Evolutionary conservation across 495 filamentous ascomycete species (phyloP).

Genomic region (Aspergillus ellipticus): DNA sequence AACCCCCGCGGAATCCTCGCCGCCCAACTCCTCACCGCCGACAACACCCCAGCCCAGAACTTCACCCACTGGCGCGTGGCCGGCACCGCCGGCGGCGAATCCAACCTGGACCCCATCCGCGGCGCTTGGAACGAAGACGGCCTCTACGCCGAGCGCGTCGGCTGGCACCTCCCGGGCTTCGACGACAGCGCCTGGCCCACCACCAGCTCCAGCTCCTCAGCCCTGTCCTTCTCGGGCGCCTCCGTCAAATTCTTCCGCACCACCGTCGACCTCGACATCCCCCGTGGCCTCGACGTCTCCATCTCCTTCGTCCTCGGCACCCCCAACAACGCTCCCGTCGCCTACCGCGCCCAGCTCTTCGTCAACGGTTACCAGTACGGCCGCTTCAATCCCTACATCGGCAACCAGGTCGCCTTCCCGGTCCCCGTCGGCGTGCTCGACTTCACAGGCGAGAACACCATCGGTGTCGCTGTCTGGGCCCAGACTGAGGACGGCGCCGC

Average conservation of each 20-base stretch:
- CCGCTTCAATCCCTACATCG: conserved; percentile 47
- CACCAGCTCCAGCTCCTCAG: conserved; percentile 2
- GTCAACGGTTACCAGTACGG: conserved; percentile 53
- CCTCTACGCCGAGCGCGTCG: conserved; percentile 62
- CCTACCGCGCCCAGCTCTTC: conserved; percentile 39
- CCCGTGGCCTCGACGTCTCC: conserved; percentile 37
- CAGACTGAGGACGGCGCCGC: conserved; percentile 40
- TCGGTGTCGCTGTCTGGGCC: conserved; percentile 47
- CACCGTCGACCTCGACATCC: conserved; percentile 49
- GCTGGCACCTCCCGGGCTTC: conserved; percentile 60
- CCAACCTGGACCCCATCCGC: conserved; percentile 59
- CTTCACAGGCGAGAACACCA: conserved; percentile 41
- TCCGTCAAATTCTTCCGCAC: conserved; percentile 60
- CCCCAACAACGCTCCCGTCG: conserved; percentile 14
- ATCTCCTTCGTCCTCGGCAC: conserved; percentile 42
- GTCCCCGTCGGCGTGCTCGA: conserved; percentile 48
- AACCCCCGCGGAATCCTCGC: conserved; percentile 64
- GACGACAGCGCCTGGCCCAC: conserved; percentile 48
- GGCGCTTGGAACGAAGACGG: conserved; percentile 76
- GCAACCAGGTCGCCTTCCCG: conserved; percentile 49
- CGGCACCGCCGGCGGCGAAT: conserved; percentile 68
- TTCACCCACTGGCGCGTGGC: conserved; percentile 67
- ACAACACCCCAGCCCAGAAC: conserved; percentile 27
- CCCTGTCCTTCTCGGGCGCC: conserved; percentile 38
- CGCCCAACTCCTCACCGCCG: conserved; percentile 43